Percentiles rank a stretch among this genome's conserved stretches.
phyloP scores from a whole-genome alignment of 306 rosid species.

The Betula pendula region DNA sequence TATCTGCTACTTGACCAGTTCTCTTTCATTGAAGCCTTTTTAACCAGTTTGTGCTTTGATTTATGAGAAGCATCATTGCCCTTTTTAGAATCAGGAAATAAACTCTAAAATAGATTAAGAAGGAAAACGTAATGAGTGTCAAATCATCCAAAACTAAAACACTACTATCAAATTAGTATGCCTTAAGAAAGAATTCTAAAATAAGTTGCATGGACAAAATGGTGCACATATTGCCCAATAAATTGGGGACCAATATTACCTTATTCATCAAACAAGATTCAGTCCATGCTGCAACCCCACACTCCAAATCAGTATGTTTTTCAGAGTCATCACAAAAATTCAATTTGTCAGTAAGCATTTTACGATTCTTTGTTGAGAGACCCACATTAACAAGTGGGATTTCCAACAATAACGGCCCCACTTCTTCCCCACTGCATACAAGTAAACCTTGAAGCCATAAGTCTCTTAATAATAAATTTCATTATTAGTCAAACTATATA shows the following conservation, averaged over 20 bases:
- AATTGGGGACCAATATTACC: constrained; percentile 37
- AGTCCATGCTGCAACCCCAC: constrained; percentile 34
- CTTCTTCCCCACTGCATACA: constrained; percentile 71
- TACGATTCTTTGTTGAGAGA: constrained; percentile 31
- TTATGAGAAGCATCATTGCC: constrained; percentile 16
- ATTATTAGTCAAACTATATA: not conserved
- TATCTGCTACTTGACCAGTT: constrained; percentile 18
- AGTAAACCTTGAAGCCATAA: constrained; percentile 18
- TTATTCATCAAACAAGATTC: constrained; percentile 41
- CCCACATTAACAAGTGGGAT: constrained; percentile 40
- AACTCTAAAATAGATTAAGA: constrained; percentile 26
- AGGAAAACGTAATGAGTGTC: not conserved
- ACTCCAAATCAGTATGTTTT: constrained; percentile 27
- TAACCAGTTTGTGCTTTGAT: constrained; percentile 18
- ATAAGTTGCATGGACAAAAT: not conserved
- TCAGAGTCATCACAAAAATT: constrained; percentile 32
- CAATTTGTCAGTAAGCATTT: constrained; percentile 30
- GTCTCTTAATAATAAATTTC: not conserved
- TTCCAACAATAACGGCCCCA: constrained; percentile 59
- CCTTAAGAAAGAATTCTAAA: not conserved
- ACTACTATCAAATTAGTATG: not conserved
- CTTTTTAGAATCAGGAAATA: constrained; percentile 22
- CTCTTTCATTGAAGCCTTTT: constrained; percentile 27
- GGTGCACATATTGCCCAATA: not conserved
- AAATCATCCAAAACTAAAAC: not conserved